Evolutionary conservation across 148 eudicot species (phyloP).

Genomic region (Rhododendron ferrugineum): DNA sequence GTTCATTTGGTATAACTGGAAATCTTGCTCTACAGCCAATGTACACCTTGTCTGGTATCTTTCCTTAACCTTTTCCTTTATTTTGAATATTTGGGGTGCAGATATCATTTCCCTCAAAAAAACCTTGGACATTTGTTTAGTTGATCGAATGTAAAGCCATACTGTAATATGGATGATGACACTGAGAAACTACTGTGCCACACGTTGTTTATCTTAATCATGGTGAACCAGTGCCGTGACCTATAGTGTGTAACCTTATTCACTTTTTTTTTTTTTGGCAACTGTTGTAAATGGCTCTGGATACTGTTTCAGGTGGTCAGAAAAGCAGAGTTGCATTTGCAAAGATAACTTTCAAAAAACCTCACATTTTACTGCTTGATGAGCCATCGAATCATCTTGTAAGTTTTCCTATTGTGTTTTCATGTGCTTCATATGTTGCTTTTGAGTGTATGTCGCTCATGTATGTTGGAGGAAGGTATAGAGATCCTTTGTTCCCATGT

Average conservation of each 20-base stretch:
- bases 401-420: conserved; percentile 28
- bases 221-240: background rate
- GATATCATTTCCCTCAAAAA: background rate
- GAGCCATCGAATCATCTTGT: conserved; percentile 99
- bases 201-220: background rate
- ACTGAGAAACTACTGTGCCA: background rate
- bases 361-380: conserved; percentile 86
- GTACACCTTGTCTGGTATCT: conserved; percentile 95
- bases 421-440: background rate
- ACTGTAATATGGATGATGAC: background rate
- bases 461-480: conserved; percentile 1
- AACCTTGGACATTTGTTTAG: background rate
- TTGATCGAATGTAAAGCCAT: background rate
- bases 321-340: conserved; percentile 99
- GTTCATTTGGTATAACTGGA: conserved; percentile 95
- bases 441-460: background rate
- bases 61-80: conserved; percentile 2
- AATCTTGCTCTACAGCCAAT: conserved; percentile 99
- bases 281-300: background rate
- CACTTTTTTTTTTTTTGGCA: background rate
- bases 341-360: conserved; percentile 95
- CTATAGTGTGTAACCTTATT: background rate
- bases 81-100: background rate
- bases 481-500: background rate
- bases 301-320: conserved; percentile 85